Base-by-base conservation (phyloP, 2,329 filamentous ascomycete genomes). In the Phyllosticta capitalensis region DNA sequence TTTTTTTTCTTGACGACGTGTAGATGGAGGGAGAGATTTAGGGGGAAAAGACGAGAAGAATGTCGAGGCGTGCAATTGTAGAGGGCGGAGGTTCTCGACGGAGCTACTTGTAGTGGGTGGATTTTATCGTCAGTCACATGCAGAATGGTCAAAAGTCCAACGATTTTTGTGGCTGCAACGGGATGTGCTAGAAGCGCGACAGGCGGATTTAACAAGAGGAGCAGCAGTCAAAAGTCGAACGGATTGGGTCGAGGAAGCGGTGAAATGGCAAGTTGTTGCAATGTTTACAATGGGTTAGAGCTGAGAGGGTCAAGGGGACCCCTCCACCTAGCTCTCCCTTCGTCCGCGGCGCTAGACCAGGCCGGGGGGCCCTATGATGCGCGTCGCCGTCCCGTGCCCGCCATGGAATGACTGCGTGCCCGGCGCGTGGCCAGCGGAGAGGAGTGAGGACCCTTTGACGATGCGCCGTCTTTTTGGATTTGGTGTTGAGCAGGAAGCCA, bases 1-100 rank as follows among this genome's bases (percentile, higher is more conserved):
- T 76, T 64, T 45, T 45, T n/a, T 45, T 45, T 6, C 38, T n/a
- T 45, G n/a, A 4, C 6, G 17, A 45, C 1, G 14, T 6, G 17
- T 45, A 33, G 30, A 9, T 19, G 1, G 20, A 52, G 48, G 48
- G 19, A 38, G 33, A 38, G 33, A 1, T 38, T 45, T n/a, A n/a
- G 7, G 17, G n/a, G 38, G 30, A 38, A 14, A 38, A 14, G 30
- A 38, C 30, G 17, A 38, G 30, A 14, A 45, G 38, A 45, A 3
- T 1, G 38, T 45, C 38, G 38, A 45, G 38, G 14, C 38, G 38
- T 45, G 38, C 38, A 45, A 7, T 45, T 45, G 38, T 45, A 19
- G 38, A 45, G 38, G 38, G 38, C 38, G 38, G 38, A n/a, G 38
- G 38, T n/a, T 45, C 38, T 19, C 38, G 33, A 28, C n/a, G 45